A percentile compares a stretch with the other conserved stretches of the same genome.
phyloP scores from a whole-genome alignment of 345 rosid species.

The Raphanus sativus region DNA sequence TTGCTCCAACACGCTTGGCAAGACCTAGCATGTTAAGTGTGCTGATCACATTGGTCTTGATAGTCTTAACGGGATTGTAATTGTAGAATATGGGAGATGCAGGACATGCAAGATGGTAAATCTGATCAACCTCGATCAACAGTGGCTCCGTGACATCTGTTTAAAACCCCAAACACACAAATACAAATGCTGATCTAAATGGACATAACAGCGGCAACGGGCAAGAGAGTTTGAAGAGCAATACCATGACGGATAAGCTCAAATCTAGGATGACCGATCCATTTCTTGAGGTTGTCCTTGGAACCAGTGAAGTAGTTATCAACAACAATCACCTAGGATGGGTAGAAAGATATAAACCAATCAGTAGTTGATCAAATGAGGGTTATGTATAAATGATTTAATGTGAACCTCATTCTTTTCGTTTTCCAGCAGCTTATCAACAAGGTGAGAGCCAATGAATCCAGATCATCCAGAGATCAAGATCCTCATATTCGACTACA shows the following conservation, averaged over 20 bases:
- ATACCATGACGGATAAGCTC: constrained; percentile 97
- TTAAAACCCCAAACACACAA: constrained; percentile 2
- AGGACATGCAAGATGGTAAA: constrained; percentile 98
- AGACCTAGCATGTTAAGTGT: constrained; percentile 98
- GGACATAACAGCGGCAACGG: not conserved
- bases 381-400: no score
- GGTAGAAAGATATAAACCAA: not conserved
- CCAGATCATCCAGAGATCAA: constrained; percentile 97
- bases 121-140: constrained; percentile 87
- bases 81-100: constrained; percentile 97
- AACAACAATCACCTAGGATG: constrained; percentile 70
- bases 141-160: constrained; percentile 86
- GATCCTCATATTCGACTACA: constrained; percentile 93
- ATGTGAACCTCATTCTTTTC: constrained; percentile 79
- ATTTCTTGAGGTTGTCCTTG: constrained; percentile 77
- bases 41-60: constrained; percentile 97
- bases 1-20: constrained; percentile 96
- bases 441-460: constrained; percentile 93
- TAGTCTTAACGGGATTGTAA: constrained; percentile 97
- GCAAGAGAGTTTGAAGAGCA: constrained; percentile 3
- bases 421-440: constrained; percentile 88
- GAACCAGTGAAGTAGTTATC: constrained; percentile 96
- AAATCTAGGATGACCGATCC: constrained; percentile 96
- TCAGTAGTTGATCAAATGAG: not conserved
- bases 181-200: constrained; percentile 12